Evolutionary conservation across 2,329 filamentous ascomycete species (phyloP).

Genomic region (Colletotrichum viniferum): DNA sequence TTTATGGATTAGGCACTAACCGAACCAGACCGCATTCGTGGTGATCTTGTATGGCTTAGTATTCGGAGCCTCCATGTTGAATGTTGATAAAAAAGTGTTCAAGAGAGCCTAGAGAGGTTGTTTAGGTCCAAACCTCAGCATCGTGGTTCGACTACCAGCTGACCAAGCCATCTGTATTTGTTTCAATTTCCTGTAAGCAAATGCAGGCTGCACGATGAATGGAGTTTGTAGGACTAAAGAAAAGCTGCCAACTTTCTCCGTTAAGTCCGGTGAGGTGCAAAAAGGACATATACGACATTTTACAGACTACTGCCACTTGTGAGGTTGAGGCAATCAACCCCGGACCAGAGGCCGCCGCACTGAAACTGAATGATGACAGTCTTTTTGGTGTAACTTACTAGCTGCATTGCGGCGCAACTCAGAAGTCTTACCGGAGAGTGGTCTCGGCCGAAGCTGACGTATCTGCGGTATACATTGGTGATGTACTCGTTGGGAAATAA

Average conservation of each 20-base stretch:
- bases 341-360: neutral
- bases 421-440: accelerated
- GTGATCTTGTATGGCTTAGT: neutral
- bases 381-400: neutral
- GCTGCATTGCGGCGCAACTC: neutral
- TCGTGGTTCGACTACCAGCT: accelerated
- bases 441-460: neutral
- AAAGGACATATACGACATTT: neutral
- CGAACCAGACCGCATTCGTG: neutral
- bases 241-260: neutral
- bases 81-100: accelerated
- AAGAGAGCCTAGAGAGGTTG: neutral
- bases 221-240: neutral
- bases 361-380: neutral
- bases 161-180: neutral
- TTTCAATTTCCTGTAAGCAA: neutral
- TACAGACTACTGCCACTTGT: neutral
- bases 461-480: neutral
- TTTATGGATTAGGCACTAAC: accelerated
- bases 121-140: neutral
- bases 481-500: neutral
- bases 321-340: accelerated
- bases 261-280: neutral
- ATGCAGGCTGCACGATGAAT: neutral
- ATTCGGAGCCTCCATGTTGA: neutral